Conservation (phyloP, 1,284 basidiomycete genomes). For the Leucoagaricus sp. region DNA sequence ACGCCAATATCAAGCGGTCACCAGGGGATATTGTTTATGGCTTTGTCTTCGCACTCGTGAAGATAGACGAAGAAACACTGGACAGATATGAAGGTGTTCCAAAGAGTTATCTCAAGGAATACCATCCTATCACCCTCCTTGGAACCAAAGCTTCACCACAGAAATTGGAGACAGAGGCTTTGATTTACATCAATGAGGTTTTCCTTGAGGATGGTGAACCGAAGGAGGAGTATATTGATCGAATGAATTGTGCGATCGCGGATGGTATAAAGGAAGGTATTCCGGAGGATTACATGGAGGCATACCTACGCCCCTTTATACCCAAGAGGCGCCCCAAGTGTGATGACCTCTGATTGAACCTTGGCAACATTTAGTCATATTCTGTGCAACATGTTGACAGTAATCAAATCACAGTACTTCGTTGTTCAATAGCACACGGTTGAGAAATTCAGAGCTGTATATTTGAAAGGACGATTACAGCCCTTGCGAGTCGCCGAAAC, state of each 20-base stretch:
- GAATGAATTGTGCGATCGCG: constrained; percentile 43
- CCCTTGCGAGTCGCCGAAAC: no score
- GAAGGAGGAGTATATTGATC: constrained; percentile 40
- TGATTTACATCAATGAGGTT: constrained; percentile 42
- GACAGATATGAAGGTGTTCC: constrained; percentile 24
- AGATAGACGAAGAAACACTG: constrained; percentile 23
- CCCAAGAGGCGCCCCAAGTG: constrained; percentile 18
- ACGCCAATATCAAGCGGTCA: constrained; percentile 10
- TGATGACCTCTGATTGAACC: neutral
- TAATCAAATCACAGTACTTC: no score
- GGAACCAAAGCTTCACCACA: constrained; percentile 6
- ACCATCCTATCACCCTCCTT: constrained; percentile 21
- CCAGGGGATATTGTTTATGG: constrained; percentile 11
- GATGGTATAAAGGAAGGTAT: constrained; percentile 41
- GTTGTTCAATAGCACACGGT: no score
- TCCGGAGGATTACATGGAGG: constrained; percentile 41
- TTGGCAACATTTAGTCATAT: no score
- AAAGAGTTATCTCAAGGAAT: constrained; percentile 21
- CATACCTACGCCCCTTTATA: constrained; percentile 43
- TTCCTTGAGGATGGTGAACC: constrained; percentile 31
- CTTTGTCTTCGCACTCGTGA: constrained; percentile 1
- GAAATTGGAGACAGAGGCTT: constrained; percentile 23
- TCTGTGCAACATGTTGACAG: no score
- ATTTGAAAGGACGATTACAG: no score
- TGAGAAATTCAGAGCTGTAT: no score